phyloP scores from a whole-genome alignment of 768 basidiomycete species.

The Pholiota conissans region DNA sequence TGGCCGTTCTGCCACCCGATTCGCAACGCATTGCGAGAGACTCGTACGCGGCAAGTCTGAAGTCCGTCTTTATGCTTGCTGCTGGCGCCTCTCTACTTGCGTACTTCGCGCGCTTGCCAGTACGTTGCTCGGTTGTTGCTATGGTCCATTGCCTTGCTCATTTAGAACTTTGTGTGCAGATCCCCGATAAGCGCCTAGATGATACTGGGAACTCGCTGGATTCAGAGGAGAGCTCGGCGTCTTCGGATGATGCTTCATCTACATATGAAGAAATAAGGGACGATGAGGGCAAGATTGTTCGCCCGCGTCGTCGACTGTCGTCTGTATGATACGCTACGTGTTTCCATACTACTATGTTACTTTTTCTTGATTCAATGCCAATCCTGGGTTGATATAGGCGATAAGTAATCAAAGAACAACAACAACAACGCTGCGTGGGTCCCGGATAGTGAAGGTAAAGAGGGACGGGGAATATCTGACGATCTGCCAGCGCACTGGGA shows the following conservation, averaged over 20 bases:
- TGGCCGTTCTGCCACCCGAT: constrained; percentile 51
- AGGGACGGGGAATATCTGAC: neutral
- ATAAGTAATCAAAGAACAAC: no score
- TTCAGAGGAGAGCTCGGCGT: constrained; percentile 3
- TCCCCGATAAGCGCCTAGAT: constrained; percentile 43
- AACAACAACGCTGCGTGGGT: no score
- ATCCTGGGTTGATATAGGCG: no score
- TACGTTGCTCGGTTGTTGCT: constrained; percentile 28
- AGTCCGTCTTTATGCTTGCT: constrained; percentile 62
- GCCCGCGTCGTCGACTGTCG: constrained; percentile 14
- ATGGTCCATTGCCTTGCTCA: neutral
- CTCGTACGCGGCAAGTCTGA: constrained; percentile 60
- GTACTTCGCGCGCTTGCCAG: constrained; percentile 62
- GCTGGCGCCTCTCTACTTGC: constrained; percentile 56
- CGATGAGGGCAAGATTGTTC: constrained; percentile 20
- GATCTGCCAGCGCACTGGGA: neutral
- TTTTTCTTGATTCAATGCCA: no score
- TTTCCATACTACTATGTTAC: neutral
- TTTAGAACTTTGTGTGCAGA: constrained; percentile 23
- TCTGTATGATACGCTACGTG: neutral
- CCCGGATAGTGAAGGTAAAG: neutral
- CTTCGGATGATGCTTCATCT: constrained; percentile 14
- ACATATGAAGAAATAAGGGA: constrained; percentile 19
- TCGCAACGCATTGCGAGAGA: constrained; percentile 54
- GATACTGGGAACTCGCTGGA: constrained; percentile 11